These are phyloP conservation scores for Gillenia trifoliata DNA, from an alignment of 306 rosid species.

Conservation along the genomic window DNA sequence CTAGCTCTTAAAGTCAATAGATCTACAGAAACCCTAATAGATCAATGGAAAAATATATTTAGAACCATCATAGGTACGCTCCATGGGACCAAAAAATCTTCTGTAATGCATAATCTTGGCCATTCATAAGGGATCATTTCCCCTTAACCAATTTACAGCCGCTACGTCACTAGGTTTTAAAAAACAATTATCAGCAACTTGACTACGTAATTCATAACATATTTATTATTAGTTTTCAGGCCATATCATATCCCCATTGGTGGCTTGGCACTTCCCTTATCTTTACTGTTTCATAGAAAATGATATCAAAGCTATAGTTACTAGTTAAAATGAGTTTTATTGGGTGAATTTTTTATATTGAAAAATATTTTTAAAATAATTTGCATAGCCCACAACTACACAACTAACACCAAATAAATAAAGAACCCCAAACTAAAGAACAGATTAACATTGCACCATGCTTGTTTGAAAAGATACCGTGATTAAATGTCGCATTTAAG, in stretches of 20 bases:
- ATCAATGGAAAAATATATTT: background rate
- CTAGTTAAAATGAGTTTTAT: too few relatives aligned
- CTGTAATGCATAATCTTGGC: too few relatives aligned
- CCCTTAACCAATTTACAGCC: too few relatives aligned
- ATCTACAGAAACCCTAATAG: background rate
- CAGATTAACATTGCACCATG: background rate
- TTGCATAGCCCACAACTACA: background rate
- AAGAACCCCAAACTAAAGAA: background rate
- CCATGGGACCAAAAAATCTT: too few relatives aligned
- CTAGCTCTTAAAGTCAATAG: background rate
- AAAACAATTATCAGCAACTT: too few relatives aligned
- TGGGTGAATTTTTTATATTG: too few relatives aligned
- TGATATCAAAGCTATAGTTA: background rate
- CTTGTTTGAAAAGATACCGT: background rate
- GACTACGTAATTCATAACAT: too few relatives aligned
- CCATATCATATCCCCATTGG: background rate
- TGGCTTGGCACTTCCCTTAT: background rate
- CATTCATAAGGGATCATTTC: too few relatives aligned
- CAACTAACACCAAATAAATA: background rate
- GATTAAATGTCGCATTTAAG: background rate
- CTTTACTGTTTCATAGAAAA: background rate
- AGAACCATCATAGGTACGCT: too few relatives aligned
- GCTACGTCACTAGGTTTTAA: too few relatives aligned
- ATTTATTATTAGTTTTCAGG: background rate
- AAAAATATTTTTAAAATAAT: background rate